A percentile compares a stretch with the other conserved stretches of the same genome.
These are phyloP conservation scores for Dentipellis sp. DNA, from an alignment of 768 basidiomycete species.

Conservation along the genomic window DNA sequence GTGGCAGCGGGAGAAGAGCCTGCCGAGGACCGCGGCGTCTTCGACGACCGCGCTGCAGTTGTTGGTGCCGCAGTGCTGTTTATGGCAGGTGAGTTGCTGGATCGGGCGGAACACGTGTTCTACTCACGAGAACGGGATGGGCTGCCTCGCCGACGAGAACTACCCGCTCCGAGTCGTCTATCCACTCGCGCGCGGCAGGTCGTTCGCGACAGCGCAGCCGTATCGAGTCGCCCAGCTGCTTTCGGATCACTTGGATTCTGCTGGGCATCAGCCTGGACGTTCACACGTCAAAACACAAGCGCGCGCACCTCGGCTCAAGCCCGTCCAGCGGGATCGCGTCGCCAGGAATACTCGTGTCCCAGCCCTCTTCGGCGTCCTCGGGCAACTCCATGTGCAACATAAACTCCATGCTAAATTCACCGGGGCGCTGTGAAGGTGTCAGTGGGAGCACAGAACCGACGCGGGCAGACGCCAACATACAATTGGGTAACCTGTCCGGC, in stretches of 20 bases:
- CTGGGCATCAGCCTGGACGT: neutral
- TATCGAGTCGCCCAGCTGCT: constrained; percentile 1
- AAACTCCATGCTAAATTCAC: neutral
- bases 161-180: constrained; percentile 8
- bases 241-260: constrained; percentile 4
- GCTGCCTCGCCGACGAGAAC: constrained; percentile 12
- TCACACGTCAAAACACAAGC: neutral
- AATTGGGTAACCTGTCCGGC: constrained; percentile 8
- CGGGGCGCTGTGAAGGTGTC: too few species aligned
- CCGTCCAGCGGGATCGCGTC: neutral
- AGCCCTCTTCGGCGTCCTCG: constrained; percentile 9
- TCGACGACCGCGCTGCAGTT: constrained; percentile 6
- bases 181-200: constrained; percentile 10
- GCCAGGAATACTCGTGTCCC: neutral
- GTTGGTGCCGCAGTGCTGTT: constrained; percentile 8
- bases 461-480: constrained; percentile 2
- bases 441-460: too few species aligned
- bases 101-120: neutral
- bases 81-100: neutral
- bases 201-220: constrained; percentile 6
- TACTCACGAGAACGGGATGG: constrained; percentile 7
- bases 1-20: constrained; percentile 27
- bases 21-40: constrained; percentile 25
- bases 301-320: neutral
- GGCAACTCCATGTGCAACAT: neutral